A percentile compares a stretch with the other conserved stretches of the same genome.
These are phyloP conservation scores for Aquilaria agallochum DNA, from an alignment of 441 rosid genomes.

Conservation along the genomic window DNA sequence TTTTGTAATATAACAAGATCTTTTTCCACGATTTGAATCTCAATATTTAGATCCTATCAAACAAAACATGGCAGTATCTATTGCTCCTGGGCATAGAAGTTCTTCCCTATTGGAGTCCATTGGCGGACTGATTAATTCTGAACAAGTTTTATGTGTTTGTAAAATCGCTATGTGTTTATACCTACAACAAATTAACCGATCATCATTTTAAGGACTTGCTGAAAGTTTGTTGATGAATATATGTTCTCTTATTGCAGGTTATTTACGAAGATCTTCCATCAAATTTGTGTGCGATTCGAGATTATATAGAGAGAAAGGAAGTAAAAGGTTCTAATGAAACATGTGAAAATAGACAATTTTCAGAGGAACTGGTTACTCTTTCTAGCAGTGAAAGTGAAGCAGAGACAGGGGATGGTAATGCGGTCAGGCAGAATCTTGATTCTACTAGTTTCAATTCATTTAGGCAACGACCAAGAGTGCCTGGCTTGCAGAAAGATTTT, in stretches of 20 bases:
- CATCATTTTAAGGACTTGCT: neutral
- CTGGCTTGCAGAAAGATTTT: slow-evolving; percentile 81
- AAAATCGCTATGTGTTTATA: too few species aligned
- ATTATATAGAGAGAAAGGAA: slow-evolving; percentile 67
- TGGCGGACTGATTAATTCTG: too few species aligned
- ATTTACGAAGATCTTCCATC: slow-evolving; percentile 99
- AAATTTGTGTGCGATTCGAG: slow-evolving; percentile 87
- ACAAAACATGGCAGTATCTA: too few species aligned
- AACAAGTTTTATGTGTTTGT: too few species aligned
- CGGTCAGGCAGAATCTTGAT: slow-evolving; percentile 18
- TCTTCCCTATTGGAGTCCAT: too few species aligned
- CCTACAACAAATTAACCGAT: too few species aligned
- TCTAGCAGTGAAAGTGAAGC: slow-evolving; percentile 21
- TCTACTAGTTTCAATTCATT: slow-evolving; percentile 21
- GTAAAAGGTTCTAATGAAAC: slow-evolving; percentile 35
- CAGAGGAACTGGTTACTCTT: slow-evolving; percentile 33
- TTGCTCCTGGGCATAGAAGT: too few species aligned
- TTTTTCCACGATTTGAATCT: too few species aligned
- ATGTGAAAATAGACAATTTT: slow-evolving; percentile 22
- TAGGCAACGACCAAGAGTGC: slow-evolving; percentile 69
- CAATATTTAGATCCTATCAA: too few species aligned
- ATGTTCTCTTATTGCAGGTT: slow-evolving; percentile 42
- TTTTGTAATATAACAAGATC: too few species aligned
- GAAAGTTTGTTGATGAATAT: neutral
- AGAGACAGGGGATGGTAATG: neutral